phyloP scores from a whole-genome alignment of 345 rosid genomes.

The Brassica rapa region DNA sequence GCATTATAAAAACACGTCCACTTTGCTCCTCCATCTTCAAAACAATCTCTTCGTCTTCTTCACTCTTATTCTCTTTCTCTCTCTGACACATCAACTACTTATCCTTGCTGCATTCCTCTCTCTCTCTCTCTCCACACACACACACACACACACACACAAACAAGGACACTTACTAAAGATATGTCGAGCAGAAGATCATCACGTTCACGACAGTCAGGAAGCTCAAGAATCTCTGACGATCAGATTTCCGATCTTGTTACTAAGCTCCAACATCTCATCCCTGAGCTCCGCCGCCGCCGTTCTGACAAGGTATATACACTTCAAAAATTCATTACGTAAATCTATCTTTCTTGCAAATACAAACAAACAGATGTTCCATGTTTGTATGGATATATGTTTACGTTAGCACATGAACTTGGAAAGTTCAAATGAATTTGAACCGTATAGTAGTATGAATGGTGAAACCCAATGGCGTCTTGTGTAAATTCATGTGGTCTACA shows the following conservation, averaged over 20 bases:
- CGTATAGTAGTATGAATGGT: conserved; percentile 32
- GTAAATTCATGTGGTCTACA: conserved; percentile 48
- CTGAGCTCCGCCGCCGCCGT: conserved; percentile 72
- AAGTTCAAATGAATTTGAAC: conserved; percentile 26
- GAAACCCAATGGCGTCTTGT: conserved; percentile 23
- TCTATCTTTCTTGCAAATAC: neutral
- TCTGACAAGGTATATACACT: conserved; percentile 63
- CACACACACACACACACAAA: neutral
- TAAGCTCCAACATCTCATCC: conserved; percentile 83
- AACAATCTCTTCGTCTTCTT: conserved; percentile 27
- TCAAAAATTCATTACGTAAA: neutral
- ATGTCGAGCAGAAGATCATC: conserved; percentile 91
- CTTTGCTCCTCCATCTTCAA: conserved; percentile 33
- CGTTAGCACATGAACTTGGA: conserved; percentile 25
- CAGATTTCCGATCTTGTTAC: conserved; percentile 81
- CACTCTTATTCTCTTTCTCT: conserved; percentile 29
- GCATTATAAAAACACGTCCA: conserved; percentile 40
- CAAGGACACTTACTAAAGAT: conserved; percentile 23
- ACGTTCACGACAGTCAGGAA: conserved; percentile 64
- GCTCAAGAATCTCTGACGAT: conserved; percentile 71
- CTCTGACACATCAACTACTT: conserved; percentile 33
- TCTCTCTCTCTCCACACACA: neutral
- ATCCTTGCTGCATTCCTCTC: conserved; percentile 24
- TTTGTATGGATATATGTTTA: conserved; percentile 8
- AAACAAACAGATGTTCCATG: conserved; percentile 19